Evolutionary conservation across 2,329 filamentous ascomycete genomes (phyloP).

Genomic region (Penicillium brasilianum): DNA sequence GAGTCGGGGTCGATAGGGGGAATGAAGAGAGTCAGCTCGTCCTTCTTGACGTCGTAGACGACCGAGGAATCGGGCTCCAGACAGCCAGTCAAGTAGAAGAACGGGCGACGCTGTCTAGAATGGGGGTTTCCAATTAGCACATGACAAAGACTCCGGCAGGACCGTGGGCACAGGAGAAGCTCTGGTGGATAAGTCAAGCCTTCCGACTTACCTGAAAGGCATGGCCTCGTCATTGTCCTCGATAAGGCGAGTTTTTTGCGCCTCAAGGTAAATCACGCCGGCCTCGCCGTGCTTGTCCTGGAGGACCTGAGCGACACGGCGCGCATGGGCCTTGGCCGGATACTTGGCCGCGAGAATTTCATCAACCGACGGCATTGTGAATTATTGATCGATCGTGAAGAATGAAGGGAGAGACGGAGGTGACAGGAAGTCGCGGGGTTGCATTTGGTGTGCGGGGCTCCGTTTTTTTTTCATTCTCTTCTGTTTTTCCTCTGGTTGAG

Average conservation of each 20-base stretch:
- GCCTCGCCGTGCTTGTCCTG: constrained; percentile 64
- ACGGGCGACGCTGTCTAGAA: constrained; percentile 82
- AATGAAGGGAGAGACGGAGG: background rate
- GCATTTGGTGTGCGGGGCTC: constrained; percentile 28
- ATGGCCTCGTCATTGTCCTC: constrained; percentile 88
- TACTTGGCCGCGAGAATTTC: constrained; percentile 63
- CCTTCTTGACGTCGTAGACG: constrained; percentile 76
- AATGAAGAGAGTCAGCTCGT: constrained; percentile 84
- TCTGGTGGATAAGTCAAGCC: background rate
- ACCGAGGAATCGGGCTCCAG: constrained; percentile 79
- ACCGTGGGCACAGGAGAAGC: background rate
- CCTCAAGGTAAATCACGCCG: constrained; percentile 87
- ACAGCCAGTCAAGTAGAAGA: constrained; percentile 93
- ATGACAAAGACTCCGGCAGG: too few species aligned
- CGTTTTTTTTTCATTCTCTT: background rate
- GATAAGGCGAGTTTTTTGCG: constrained; percentile 76
- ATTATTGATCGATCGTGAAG: constrained; percentile 4
- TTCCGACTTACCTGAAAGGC: constrained; percentile 70
- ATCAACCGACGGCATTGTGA: constrained; percentile 41
- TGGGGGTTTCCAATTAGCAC: background rate
- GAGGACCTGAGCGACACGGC: constrained; percentile 80
- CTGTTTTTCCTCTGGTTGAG: constrained; percentile 1
- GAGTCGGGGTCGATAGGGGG: constrained; percentile 84
- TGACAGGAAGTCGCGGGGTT: background rate
- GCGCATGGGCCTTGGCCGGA: constrained; percentile 86